A percentile compares a stretch with the other conserved stretches of the same genome.
These are phyloP conservation scores for Aphanomyces euteiches DNA, from an alignment of 352 stramenopile genomes.

Conservation along the genomic window DNA sequence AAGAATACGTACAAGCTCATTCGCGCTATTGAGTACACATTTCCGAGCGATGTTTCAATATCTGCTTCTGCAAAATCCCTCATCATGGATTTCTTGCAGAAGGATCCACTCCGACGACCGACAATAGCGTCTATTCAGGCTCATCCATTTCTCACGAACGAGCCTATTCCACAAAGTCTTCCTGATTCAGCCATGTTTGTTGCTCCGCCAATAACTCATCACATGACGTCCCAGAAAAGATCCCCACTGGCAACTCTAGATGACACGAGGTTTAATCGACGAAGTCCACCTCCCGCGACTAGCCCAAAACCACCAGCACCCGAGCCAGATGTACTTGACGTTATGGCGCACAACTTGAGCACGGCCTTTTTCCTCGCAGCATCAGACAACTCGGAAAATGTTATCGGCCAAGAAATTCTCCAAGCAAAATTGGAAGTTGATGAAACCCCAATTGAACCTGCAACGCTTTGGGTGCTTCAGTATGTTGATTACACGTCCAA, in stretches of 20 bases:
- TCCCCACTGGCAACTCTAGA: neutral
- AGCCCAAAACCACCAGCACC: neutral
- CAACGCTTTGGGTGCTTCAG: constrained; percentile 91
- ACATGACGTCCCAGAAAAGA: neutral
- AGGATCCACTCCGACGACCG: constrained; percentile 62
- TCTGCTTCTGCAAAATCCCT: constrained; percentile 72
- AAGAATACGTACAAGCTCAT: constrained; percentile 99
- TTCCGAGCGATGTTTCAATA: constrained; percentile 86
- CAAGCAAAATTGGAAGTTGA: constrained; percentile 55
- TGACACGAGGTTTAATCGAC: neutral
- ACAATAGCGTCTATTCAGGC: constrained; percentile 72
- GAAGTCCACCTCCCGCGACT: neutral
- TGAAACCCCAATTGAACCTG: constrained; percentile 47
- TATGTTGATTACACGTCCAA: constrained; percentile 99
- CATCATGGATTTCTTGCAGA: constrained; percentile 65
- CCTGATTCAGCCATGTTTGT: constrained; percentile 61
- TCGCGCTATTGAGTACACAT: constrained; percentile 94
- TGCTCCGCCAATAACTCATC: constrained; percentile 44
- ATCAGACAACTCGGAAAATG: constrained; percentile 37
- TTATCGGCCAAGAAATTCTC: constrained; percentile 52
- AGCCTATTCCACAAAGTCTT: constrained; percentile 51
- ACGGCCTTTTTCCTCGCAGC: constrained; percentile 52
- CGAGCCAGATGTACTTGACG: constrained; percentile 32
- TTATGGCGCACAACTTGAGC: constrained; percentile 52
- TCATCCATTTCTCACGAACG: constrained; percentile 70